A percentile compares a stretch with the other conserved stretches of the same genome.
Conservation (phyloP, 345 rosid species). For the Salix dunnii region DNA sequence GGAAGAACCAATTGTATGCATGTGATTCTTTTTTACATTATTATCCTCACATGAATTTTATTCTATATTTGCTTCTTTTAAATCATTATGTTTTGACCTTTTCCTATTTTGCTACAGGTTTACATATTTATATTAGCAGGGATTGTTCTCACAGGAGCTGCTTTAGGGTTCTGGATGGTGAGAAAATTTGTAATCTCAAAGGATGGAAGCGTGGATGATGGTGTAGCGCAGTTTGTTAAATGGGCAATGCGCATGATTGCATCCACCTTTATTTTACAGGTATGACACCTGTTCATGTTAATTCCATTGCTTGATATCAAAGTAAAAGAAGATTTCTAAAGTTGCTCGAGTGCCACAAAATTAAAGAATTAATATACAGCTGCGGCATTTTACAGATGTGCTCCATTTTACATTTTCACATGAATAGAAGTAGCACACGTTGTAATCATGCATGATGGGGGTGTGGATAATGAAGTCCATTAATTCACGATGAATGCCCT, state of each 20-base stretch:
- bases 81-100: background rate
- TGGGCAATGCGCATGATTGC: conserved; percentile 85
- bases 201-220: conserved; percentile 76
- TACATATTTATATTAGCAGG: conserved; percentile 60
- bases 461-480: background rate
- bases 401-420: background rate
- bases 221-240: conserved; percentile 84
- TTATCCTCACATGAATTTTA: background rate
- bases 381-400: background rate
- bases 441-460: background rate
- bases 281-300: conserved; percentile 16
- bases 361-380: background rate
- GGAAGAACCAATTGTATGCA: background rate
- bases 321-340: background rate
- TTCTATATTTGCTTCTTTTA: background rate
- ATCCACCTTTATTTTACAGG: conserved; percentile 73
- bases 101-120: conserved; percentile 46
- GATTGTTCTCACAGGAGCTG: conserved; percentile 82
- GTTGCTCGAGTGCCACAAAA: background rate
- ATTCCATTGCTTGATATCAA: background rate
- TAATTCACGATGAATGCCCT: background rate
- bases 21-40: background rate
- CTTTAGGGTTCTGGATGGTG: conserved; percentile 89
- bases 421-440: background rate
- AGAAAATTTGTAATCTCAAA: conserved; percentile 70